Evolutionary conservation across 352 stramenopile genomes (phyloP).

Genomic region (Pythium phragmiticola): DNA sequence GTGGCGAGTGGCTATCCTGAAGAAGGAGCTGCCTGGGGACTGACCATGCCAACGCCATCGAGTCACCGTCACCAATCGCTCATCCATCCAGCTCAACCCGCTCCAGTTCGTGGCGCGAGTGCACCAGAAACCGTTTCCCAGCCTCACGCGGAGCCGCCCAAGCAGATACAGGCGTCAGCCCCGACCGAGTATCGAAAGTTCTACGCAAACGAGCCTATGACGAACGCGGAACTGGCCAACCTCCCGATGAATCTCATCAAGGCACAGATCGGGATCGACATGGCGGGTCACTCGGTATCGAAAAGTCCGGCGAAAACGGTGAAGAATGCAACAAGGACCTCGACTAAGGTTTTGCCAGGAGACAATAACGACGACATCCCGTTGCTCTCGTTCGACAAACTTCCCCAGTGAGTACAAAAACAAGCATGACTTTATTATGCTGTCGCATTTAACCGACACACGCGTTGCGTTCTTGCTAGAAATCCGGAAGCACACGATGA

Average conservation of each 20-base stretch:
- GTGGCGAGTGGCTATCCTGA: neutral
- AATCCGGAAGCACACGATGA: conserved; percentile 30
- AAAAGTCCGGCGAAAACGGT: conserved; percentile 21
- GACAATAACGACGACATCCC: conserved; percentile 61
- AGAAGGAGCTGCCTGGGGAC: conserved; percentile 3
- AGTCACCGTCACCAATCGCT: conserved; percentile 3
- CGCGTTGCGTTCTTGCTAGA: conserved; percentile 6
- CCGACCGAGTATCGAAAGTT: conserved; percentile 53
- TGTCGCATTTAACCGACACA: neutral
- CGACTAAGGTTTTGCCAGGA: conserved; percentile 9
- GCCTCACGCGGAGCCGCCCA: neutral
- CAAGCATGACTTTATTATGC: neutral
- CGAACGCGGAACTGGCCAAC: conserved; percentile 61
- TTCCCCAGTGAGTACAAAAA: conserved; percentile 34
- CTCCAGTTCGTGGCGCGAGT: conserved; percentile 1
- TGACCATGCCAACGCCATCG: conserved; percentile 1
- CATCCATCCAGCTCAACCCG: conserved; percentile 6
- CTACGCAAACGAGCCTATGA: conserved; percentile 65
- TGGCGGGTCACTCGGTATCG: conserved; percentile 16
- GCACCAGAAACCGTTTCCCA: neutral
- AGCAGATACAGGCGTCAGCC: neutral
- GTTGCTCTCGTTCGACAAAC: conserved; percentile 48
- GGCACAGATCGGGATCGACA: conserved; percentile 67
- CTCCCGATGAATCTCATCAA: conserved; percentile 73
- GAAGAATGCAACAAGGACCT: conserved; percentile 26